A percentile compares a stretch with the other conserved stretches of the same genome.
phyloP scores from a whole-genome alignment of 1,139 yeast genomes.

The Candida sp. region DNA sequence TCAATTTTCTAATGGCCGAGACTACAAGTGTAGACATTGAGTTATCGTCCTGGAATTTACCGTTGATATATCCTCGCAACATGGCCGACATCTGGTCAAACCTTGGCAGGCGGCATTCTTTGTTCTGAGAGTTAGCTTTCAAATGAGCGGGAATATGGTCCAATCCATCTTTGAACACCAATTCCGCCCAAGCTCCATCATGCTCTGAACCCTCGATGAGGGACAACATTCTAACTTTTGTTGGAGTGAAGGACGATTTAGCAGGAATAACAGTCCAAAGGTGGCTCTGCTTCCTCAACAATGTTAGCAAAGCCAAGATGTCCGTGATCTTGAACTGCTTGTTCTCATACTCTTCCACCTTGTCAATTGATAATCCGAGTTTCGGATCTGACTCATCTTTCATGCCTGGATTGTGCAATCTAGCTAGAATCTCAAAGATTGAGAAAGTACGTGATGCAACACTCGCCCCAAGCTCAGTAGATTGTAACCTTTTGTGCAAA shows the following conservation, averaged over 20 bases:
- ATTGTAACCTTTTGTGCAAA: constrained; percentile 58
- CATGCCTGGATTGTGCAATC: constrained; percentile 9
- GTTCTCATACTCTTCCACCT: constrained; percentile 12
- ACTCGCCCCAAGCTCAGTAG: constrained; percentile 41
- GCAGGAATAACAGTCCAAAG: constrained; percentile 44
- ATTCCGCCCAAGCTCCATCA: constrained; percentile 28
- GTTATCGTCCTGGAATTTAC: constrained; percentile 47
- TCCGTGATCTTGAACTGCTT: constrained; percentile 25
- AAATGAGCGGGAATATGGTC: neutral
- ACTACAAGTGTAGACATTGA: constrained; percentile 38
- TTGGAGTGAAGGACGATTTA: constrained; percentile 39
- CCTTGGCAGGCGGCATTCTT: neutral
- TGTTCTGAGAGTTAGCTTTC: too few relatives aligned
- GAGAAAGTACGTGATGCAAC: constrained; percentile 53
- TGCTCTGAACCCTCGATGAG: constrained; percentile 32
- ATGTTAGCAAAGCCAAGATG: constrained; percentile 48
- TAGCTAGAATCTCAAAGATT: constrained; percentile 47
- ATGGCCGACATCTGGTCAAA: constrained; percentile 36
- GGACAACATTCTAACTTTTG: constrained; percentile 54
- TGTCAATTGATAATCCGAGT: neutral
- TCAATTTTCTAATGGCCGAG: constrained; percentile 38
- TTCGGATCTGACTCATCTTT: neutral
- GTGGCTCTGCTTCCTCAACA: constrained; percentile 51
- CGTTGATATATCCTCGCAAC: constrained; percentile 54
- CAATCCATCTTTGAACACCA: constrained; percentile 31